A percentile compares a stretch with the other conserved stretches of the same genome.
Conservation (phyloP, 1,139 yeast genomes). For the Candida buenavistaensis region DNA sequence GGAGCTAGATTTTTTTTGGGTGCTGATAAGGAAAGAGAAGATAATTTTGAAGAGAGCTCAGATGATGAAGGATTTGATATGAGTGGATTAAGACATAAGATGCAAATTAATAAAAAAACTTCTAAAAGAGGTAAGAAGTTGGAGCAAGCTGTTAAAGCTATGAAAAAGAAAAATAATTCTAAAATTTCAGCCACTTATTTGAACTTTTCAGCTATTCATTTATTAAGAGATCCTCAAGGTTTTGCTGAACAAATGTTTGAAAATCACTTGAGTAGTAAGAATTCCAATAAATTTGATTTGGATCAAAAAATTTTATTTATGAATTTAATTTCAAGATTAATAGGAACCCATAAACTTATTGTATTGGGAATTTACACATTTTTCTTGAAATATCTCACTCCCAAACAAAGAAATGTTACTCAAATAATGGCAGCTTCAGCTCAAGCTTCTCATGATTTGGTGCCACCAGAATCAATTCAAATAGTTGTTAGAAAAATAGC, state of each 20-base stretch:
- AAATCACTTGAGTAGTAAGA: constrained; percentile 69
- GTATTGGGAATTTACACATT: constrained; percentile 87
- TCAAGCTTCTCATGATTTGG: constrained; percentile 93
- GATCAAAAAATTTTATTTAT: constrained; percentile 88
- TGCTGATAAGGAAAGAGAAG: constrained; percentile 94
- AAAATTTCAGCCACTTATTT: constrained; percentile 68
- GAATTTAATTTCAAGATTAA: constrained; percentile 82
- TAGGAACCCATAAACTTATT: constrained; percentile 92
- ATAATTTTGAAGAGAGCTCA: constrained; percentile 66
- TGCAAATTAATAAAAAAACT: constrained; percentile 81
- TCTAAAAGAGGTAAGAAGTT: constrained; percentile 78
- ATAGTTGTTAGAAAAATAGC: constrained; percentile 88
- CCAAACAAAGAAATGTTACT: constrained; percentile 91
- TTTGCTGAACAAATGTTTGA: constrained; percentile 84
- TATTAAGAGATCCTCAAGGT: constrained; percentile 95
- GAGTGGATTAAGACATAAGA: constrained; percentile 70
- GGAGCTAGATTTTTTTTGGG: constrained; percentile 92
- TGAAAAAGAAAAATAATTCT: constrained; percentile 58
- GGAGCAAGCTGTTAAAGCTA: constrained; percentile 65
- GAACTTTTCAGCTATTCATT: constrained; percentile 91
- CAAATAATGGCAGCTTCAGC: constrained; percentile 96
- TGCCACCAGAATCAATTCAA: constrained; percentile 87
- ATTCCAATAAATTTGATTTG: constrained; percentile 65
- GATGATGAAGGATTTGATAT: constrained; percentile 75
- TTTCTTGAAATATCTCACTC: constrained; percentile 85